Base-by-base conservation (phyloP, 306 rosid species). In the Boehmeria nivea region DNA sequence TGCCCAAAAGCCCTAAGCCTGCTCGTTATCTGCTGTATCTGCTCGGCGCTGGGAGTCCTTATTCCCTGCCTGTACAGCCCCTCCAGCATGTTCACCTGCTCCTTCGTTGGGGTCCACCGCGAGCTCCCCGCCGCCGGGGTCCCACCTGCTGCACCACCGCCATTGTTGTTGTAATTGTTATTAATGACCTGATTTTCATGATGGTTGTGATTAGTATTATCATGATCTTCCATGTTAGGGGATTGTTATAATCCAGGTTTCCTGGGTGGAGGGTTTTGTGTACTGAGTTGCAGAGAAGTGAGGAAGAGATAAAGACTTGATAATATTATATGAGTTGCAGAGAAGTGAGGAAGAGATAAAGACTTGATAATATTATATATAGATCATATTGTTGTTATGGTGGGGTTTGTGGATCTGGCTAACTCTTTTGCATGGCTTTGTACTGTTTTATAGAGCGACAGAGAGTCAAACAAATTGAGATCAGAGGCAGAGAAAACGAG, bases 41-140 rank as follows among this genome's bases (percentile, higher is more conserved):
- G 86, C 3, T 86, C 95, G 0, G 95, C 95, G 28, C 68, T 90
- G 0, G 97, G 97, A 0, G 94, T 86, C 24, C 94, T 76, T 66
- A 86, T 72, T 2, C 97, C 95, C 49, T 90, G 88, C 78, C 40
- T 67, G n/a, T 90, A 90, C 56, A 90, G 60, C 24, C 72, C 76
- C 78, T 90, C 97, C 31, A 90, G 65, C 65, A 83, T 45, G 31
- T 45, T 70, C 73, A 90, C 77, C 60, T 90, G 97, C 79, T 91
- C 98, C 65, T 84, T 91, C 0, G 94, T 87, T 27, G 98, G 98
- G 61, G 76, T 91, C 98, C 98, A 91, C 50, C 98, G 54, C 2
- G 81, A 81, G 42, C 64, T 76, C 48, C n/a, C n/a, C n/a, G n/a
- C n/a, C n/a, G 22, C 72, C 44, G 65, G 38, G 67, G 42, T 56